These are phyloP conservation scores for Endothia cerciana DNA, from an alignment of 2,329 filamentous ascomycete species.

Conservation along the genomic window DNA sequence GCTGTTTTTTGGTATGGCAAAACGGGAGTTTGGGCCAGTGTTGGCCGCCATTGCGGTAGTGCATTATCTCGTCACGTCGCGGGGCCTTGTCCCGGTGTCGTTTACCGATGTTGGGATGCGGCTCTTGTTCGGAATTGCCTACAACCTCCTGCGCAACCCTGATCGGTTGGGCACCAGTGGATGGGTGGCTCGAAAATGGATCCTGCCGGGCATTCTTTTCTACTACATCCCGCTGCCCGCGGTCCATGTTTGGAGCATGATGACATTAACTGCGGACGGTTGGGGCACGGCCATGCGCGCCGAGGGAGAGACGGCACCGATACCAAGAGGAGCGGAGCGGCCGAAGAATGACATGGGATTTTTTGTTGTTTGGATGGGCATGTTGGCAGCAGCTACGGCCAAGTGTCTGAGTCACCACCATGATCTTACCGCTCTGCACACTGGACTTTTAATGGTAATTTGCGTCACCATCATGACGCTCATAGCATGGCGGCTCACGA, in stretches of 20 bases:
- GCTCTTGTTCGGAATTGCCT: constrained; percentile 36
- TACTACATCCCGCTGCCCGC: constrained; percentile 41
- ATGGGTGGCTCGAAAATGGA: constrained; percentile 30
- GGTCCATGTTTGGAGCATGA: constrained; percentile 40
- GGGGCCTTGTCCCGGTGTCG: constrained; percentile 35
- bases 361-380: constrained; percentile 38
- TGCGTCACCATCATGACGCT: neutral
- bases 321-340: constrained; percentile 30
- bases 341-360: constrained; percentile 36
- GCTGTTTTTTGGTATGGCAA: constrained; percentile 40
- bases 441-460: constrained; percentile 4
- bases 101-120: constrained; percentile 36
- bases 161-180: constrained; percentile 30
- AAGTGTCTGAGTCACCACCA: constrained; percentile 8
- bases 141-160: constrained; percentile 38
- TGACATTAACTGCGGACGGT: constrained; percentile 39
- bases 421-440: neutral
- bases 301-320: constrained; percentile 34
- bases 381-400: constrained; percentile 34
- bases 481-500: constrained; percentile 13
- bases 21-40: constrained; percentile 38
- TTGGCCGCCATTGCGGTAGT: constrained; percentile 36
- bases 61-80: constrained; percentile 35
- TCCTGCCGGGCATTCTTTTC: constrained; percentile 37
- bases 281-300: constrained; percentile 43